phyloP scores from a whole-genome alignment of 2,329 filamentous ascomycete genomes.

The Didymella glomerata region DNA sequence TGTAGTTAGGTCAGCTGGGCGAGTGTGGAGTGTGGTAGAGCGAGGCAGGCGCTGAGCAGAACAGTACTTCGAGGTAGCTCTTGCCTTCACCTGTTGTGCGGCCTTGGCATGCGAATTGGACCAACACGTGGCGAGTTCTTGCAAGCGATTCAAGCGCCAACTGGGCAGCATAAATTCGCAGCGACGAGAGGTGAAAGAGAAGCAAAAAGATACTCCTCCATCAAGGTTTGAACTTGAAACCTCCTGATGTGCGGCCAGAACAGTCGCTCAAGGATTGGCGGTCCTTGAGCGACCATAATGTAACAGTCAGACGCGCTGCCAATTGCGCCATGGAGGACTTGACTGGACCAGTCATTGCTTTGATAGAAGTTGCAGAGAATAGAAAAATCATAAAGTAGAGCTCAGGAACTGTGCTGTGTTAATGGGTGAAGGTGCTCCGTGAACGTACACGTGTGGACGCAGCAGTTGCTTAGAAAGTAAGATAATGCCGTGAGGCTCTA shows the following conservation, averaged over 20 bases:
- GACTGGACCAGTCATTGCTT: neutral
- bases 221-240: slow-evolving; percentile 2
- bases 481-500: neutral
- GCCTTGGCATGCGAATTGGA: too few relatives aligned
- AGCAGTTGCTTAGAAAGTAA: neutral
- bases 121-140: too few relatives aligned
- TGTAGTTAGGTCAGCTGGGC: too few relatives aligned
- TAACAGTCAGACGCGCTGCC: slow-evolving; percentile 1
- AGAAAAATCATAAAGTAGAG: too few relatives aligned
- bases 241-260: neutral
- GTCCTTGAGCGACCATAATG: too few relatives aligned
- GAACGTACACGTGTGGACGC: neutral
- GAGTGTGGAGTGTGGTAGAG: too few relatives aligned
- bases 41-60: too few relatives aligned
- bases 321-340: neutral
- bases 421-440: neutral
- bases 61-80: too few relatives aligned
- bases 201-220: neutral
- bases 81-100: too few relatives aligned
- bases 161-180: neutral
- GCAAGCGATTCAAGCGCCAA: too few relatives aligned
- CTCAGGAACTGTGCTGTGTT: neutral
- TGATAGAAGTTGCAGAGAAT: neutral
- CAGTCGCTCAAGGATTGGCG: neutral
- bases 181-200: neutral